Evolutionary conservation across 257 asterid genomes (phyloP), one percentile per base, ranked within the genome.

Genomic region (Misopates orontium): DNA sequence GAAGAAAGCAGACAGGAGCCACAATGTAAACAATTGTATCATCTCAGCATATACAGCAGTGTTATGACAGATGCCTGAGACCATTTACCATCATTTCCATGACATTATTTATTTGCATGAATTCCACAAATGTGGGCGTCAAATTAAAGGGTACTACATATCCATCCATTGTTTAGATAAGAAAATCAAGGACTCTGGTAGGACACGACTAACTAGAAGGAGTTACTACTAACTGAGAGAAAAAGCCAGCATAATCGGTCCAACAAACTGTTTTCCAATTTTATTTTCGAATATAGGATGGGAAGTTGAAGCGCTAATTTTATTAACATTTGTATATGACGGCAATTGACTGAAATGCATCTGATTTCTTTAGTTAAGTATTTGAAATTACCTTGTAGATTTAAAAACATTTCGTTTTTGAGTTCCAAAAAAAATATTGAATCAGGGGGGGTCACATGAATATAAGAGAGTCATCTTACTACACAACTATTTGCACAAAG

Each of bases 401-500:
- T 54, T 40, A 44, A 47, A 49, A 48, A 69, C 36, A 39, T 57
- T 58, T 49, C 28, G 41, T 66, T 32, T 56, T 66, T 51, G 48
- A 65, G 50, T 67, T 44, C 60, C 41, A 47, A 39, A 13, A 53
- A 54, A 67, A 64, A 39, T 68, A 69, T 28, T 48, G 59, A 73
- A 57, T 20, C 62, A 75, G 66, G 63, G 66, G 63, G 24, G 42
- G 65, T 28, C 60, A 70, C 70, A 64, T 23, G 42, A 22, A 24
- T 18, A 47, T 22, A 41, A 44, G 47, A 64, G 67, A 22, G 64
- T 61, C 53, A 51, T 58, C 60, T 5, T 21, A 44, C 61, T 32
- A 49, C 62, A 66, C 69, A 63, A 67, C 32, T 52, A 77, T 66
- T 56, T 28, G 45, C 74, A 69, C 63, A 72, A 39, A 49, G 36